Conservation (phyloP, 768 basidiomycete species). For the Mrakia gelida region DNA sequence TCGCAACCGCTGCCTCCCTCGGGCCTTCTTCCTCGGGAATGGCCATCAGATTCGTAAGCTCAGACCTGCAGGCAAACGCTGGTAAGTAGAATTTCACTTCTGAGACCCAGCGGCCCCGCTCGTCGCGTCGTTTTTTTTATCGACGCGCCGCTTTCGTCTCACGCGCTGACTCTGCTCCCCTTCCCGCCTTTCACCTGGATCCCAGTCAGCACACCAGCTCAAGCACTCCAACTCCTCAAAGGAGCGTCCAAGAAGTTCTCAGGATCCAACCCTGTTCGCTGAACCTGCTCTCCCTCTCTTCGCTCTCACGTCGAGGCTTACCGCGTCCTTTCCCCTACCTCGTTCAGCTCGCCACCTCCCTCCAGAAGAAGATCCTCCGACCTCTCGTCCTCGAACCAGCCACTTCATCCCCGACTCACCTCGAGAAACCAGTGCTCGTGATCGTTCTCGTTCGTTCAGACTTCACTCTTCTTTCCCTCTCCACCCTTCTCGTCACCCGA, state of each 20-base stretch:
- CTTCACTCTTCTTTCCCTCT: not conserved
- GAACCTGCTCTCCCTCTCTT: not conserved
- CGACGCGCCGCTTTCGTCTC: not conserved
- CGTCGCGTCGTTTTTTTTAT: too few relatives aligned
- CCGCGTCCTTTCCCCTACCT: too few relatives aligned
- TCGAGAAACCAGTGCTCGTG: not conserved
- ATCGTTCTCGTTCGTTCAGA: not conserved
- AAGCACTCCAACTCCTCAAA: not conserved
- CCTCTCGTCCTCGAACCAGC: conserved; percentile 8
- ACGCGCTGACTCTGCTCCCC: not conserved
- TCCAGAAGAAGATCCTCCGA: conserved; percentile 9
- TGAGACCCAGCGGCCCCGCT: too few relatives aligned
- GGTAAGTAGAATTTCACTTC: not conserved
- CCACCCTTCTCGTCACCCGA: too few relatives aligned
- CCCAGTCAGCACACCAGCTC: not conserved
- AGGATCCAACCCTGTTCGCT: not conserved
- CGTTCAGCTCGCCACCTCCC: not conserved
- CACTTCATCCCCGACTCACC: not conserved
- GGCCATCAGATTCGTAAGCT: not conserved
- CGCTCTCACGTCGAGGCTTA: too few relatives aligned
- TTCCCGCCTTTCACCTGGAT: not conserved
- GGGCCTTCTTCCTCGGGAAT: not conserved
- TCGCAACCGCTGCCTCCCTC: not conserved
- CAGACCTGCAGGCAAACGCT: not conserved
- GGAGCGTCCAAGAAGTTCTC: not conserved